Evolutionary conservation across 768 basidiomycete genomes (phyloP).

Genomic region (Xerocomellus intermedius): DNA sequence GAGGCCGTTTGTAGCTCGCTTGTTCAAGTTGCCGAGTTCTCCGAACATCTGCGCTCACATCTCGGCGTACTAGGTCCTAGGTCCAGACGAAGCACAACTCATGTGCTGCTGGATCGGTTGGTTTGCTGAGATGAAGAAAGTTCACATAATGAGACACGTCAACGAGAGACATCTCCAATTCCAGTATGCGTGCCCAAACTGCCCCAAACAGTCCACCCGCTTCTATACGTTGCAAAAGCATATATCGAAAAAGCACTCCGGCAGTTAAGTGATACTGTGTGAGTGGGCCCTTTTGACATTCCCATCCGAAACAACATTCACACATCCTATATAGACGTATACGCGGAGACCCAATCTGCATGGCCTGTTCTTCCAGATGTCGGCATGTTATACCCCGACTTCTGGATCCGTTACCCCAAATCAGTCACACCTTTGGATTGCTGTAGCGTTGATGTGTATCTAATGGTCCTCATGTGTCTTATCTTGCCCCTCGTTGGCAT

Average conservation of each 20-base stretch:
- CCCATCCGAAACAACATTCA: background rate
- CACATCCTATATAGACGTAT: background rate
- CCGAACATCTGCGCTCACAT: slow-evolving; percentile 20
- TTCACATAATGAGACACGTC: slow-evolving; percentile 26
- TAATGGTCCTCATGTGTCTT: slow-evolving; percentile 10
- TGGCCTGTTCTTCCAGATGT: background rate
- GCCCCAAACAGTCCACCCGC: slow-evolving; percentile 23
- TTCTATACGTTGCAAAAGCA: slow-evolving; percentile 15
- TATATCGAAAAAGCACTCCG: slow-evolving; percentile 1
- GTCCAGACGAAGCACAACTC: slow-evolving; percentile 8
- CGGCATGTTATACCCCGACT: background rate
- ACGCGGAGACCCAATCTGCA: background rate
- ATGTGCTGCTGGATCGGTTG: slow-evolving; percentile 19
- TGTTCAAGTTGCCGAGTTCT: slow-evolving; percentile 11
- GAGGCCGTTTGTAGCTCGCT: background rate
- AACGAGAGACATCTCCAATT: slow-evolving; percentile 22
- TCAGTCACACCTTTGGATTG: background rate
- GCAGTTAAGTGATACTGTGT: background rate
- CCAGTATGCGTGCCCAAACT: slow-evolving; percentile 15
- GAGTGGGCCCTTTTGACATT: background rate
- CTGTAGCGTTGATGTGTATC: background rate
- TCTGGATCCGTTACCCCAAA: background rate
- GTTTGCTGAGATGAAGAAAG: slow-evolving; percentile 15
- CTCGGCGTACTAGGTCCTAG: slow-evolving; percentile 22
- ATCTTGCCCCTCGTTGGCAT: background rate